These are phyloP conservation scores for Glycine tomentella DNA, from an alignment of 306 rosid genomes.

Conservation along the genomic window DNA sequence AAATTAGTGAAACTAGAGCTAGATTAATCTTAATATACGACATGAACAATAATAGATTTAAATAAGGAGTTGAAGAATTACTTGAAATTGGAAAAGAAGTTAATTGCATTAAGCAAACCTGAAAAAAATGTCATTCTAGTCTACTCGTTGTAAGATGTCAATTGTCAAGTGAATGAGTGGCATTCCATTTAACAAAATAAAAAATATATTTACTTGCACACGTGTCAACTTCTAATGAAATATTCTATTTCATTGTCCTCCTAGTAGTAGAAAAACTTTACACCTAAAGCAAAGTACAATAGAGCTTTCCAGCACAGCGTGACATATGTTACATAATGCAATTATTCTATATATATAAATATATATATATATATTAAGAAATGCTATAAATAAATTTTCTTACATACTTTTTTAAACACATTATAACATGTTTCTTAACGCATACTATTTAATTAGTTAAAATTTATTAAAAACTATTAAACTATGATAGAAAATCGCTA, in stretches of 20 bases:
- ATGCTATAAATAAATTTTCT: too few species aligned
- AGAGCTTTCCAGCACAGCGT: neutral
- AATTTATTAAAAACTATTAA: too few species aligned
- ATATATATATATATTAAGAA: too few species aligned
- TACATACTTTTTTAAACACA: too few species aligned
- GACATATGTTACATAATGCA: neutral
- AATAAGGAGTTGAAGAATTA: neutral
- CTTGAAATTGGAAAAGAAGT: neutral
- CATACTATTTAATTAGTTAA: too few species aligned
- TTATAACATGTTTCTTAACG: too few species aligned
- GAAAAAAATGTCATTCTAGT: neutral
- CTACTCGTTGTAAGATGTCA: neutral
- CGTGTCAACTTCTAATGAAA: neutral
- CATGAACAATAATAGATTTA: neutral
- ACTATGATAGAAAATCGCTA: too few species aligned
- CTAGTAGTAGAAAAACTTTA: neutral
- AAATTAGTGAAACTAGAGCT: too few species aligned
- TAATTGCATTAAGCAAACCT: too few species aligned
- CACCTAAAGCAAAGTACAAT: conserved; percentile 5
- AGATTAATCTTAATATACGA: neutral
- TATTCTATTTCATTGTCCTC: neutral
- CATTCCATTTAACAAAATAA: neutral
- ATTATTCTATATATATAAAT: too few species aligned
- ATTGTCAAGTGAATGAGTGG: neutral
- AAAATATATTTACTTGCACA: neutral